Evolutionary conservation across 2,329 filamentous ascomycete genomes (phyloP), one percentile per base, ranked within the genome.

Genomic region (Monosporascus cannonballus): DNA sequence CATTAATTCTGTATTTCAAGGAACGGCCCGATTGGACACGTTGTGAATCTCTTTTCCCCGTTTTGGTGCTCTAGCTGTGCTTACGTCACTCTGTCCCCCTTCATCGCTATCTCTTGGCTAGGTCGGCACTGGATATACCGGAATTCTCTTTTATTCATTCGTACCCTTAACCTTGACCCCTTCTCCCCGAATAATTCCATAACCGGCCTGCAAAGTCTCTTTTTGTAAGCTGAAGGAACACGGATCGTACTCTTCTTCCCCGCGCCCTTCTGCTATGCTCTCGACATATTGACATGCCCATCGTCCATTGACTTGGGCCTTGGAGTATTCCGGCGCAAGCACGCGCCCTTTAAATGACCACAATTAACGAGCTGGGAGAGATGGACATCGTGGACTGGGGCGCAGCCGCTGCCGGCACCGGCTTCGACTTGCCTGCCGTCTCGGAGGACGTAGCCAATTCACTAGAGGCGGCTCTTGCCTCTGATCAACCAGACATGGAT

Each of bases 301-400:
- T 24, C 3, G 24, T 37, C 27, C 39, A 42, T 38, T 46, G 24
- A 15, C 30, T 18, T 45, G 42, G 34, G 24, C 24, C 20, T 30
- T 8, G 20, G 20, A 11, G 47, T 20, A 22, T 46, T 47, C 52
- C 45, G 44, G 52, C 52, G 51, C 42, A 51, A 41, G 17, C 50
- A 47, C 47, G 48, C 50, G 37, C 51, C 61, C 56, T 56, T 60
- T 38, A 36, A 46, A 70, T 67, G 54, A 69, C 70, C n/a, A 71
- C 70, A 48, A 71, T 80, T 57, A 74, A 81, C 52, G 76, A 82
- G 51, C 72, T 79, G 73, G 82, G 86, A 51, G 78, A 85, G 56
- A 68, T 67, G 65, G 64, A 68, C 46, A 83, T 86, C 64, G 79
- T 88, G 66, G 74, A 84, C 64, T 85, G 82, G 80, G 79, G 83